Percentiles rank a stretch among this genome's conserved stretches.
These are phyloP conservation scores for Yueomyces sp. DNA, from an alignment of 805 yeast genomes.

Conservation along the genomic window DNA sequence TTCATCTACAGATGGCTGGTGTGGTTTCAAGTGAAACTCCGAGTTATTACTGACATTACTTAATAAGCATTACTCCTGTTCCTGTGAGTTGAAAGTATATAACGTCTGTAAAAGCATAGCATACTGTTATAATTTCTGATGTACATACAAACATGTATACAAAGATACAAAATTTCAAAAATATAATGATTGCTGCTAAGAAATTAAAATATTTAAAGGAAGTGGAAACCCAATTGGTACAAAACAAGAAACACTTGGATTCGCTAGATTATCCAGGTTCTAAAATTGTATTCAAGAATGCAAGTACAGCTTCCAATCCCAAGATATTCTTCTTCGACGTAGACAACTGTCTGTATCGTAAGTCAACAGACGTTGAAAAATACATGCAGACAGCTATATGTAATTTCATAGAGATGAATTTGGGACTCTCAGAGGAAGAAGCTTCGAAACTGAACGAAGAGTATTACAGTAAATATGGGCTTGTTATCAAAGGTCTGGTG, in stretches of 20 bases:
- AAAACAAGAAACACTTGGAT: conserved; percentile 17
- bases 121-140: too few relatives aligned
- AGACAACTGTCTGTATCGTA: conserved; percentile 75
- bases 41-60: too few relatives aligned
- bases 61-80: too few relatives aligned
- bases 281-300: conserved; percentile 10
- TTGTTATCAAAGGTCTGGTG: conserved; percentile 78
- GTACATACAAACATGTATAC: too few relatives aligned
- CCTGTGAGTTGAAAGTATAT: too few relatives aligned
- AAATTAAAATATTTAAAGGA: neutral
- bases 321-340: conserved; percentile 69
- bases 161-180: too few relatives aligned
- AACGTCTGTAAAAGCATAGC: too few relatives aligned
- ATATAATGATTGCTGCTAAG: too few relatives aligned
- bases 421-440: conserved; percentile 48
- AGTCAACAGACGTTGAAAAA: conserved; percentile 61
- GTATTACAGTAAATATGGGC: conserved; percentile 75
- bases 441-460: conserved; percentile 55
- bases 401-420: conserved; percentile 52
- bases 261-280: conserved; percentile 21
- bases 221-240: conserved; percentile 8
- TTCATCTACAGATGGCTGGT: too few relatives aligned
- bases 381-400: conserved; percentile 77
- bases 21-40: too few relatives aligned
- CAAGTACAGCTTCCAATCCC: conserved; percentile 11